Evolutionary conservation across 306 rosid genomes (phyloP), one percentile per base, ranked within the genome.

Genomic region (Fragaria ananassa): DNA sequence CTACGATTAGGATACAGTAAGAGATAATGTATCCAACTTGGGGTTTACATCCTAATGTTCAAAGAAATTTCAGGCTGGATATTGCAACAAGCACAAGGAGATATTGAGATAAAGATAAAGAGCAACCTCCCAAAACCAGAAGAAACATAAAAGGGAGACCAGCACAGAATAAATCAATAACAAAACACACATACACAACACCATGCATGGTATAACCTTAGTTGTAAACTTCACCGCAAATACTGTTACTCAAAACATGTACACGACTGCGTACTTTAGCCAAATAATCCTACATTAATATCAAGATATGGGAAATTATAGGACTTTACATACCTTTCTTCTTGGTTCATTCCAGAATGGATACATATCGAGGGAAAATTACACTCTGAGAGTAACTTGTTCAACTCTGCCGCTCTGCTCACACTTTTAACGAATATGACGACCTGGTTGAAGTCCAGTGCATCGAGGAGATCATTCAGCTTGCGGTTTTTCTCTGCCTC

Each of bases 271-370:
- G 3, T 5, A 17, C 9, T 6, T 17, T 10, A 51, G 57, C 56
- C 3, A 17, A 1, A 51, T 51, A 42, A 51, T 51, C 58, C 25
- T 6, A 0, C 25, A 47, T 14, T 3, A 15, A 10, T 37, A 63
- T 23, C 27, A 74, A 58, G 49, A 51, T 10, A 53, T 6, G 13
- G 54, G 18, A 23, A 29, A 47, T 19, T 2, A 21, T n/a, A 23
- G 10, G 6, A 31, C 7, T 29, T 50, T 42, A 76, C 91, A 71
- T 66, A 96, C 99, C 99, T 96, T 84, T 96, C 99, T 78, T 96
- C 99, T 74, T 96, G 99, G 23, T 93, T 85, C 99, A 96, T 96
- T 76, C 99, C 98, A 76, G 99, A 96, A 70, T 96, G 99, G 80
- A 96, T 96, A 71, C 99, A 92, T 87, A 96, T 92, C 2, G 99